Evolutionary conservation across 495 filamentous ascomycete species (phyloP), one percentile per base, ranked within the genome.

Genomic region (Glarea lozoyensis): DNA sequence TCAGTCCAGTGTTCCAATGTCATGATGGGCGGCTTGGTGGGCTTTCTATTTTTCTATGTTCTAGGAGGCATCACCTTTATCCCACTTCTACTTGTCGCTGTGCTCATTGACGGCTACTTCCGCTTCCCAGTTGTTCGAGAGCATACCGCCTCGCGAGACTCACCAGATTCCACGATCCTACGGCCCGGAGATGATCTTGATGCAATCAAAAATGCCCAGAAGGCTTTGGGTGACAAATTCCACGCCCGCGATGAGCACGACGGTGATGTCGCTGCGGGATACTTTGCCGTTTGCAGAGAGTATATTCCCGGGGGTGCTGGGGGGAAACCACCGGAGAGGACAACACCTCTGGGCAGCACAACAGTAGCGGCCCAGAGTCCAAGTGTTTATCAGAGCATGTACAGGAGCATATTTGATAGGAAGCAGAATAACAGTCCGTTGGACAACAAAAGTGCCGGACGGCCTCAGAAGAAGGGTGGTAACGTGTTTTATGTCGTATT

Each of bases 321-420:
- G 65, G 90, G 88, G 29, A 86, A 88, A 63, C 90, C 89, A 3
- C 88, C 88, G 46, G 89, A 95, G 60, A 73, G 88, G 41, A 81
- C 78, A 27, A 92, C 87, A 2, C 87, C 88, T 10, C 75, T 85
- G 7, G 86, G 85, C 10, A 78, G 79, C 38, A 60, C 74, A 37
- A 70, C 69, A 19, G 67, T 76, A 4, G 77, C 78, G 21, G 63
- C 81, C 9, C 84, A 86, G 48, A 93, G 86, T 58, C 87, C 83
- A 29, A 93, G 86, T 54, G 89, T 98, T 20, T 96, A 97, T 56
- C 93, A 97, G 72, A 79, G 82, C 59, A 95, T 98, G 92, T 97
- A 97, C 60, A 70, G 88, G 52, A 93, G 85, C 60, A 77, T 98
- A 34, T 98, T 98, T 57, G 90, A 97, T 48, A 76, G 92, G 37